Percentiles rank a stretch among this genome's conserved stretches.
Conservation (phyloP, 2,329 filamentous ascomycete genomes). For the Hypomyces rosellus region DNA sequence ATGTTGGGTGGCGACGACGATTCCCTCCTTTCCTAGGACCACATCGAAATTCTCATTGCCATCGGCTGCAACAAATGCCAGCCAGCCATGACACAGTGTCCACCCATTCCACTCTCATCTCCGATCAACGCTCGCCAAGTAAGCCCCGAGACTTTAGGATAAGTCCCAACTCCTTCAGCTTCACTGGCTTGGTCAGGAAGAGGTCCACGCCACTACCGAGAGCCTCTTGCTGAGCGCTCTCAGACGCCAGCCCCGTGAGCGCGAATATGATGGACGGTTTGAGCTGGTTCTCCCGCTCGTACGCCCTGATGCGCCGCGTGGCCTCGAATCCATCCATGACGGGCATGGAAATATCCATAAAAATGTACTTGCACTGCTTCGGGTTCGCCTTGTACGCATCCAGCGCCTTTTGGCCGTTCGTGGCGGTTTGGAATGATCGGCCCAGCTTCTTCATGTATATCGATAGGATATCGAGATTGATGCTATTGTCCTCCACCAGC, state of each 20-base stretch:
- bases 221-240: slow-evolving; percentile 45
- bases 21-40: too few relatives aligned
- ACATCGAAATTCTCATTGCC: too few relatives aligned
- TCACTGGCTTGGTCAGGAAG: slow-evolving; percentile 49
- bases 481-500: slow-evolving; percentile 12
- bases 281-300: slow-evolving; percentile 38
- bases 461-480: slow-evolving; percentile 18
- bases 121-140: not conserved
- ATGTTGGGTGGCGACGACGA: too few relatives aligned
- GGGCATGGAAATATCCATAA: slow-evolving; percentile 53
- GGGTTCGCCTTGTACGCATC: slow-evolving; percentile 21
- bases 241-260: slow-evolving; percentile 45
- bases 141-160: slow-evolving; percentile 11
- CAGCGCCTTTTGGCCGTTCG: slow-evolving; percentile 29
- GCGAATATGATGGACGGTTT: slow-evolving; percentile 43
- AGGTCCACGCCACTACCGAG: slow-evolving; percentile 47
- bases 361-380: slow-evolving; percentile 22
- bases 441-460: slow-evolving; percentile 31
- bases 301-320: slow-evolving; percentile 42
- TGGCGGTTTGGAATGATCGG: slow-evolving; percentile 22
- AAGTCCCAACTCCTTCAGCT: slow-evolving; percentile 31
- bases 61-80: too few relatives aligned
- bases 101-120: too few relatives aligned
- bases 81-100: too few relatives aligned
- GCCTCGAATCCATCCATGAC: slow-evolving; percentile 48